Base-by-base conservation (phyloP, 23 red algal genomes). In the Gracilaria vermiculophylla region DNA sequence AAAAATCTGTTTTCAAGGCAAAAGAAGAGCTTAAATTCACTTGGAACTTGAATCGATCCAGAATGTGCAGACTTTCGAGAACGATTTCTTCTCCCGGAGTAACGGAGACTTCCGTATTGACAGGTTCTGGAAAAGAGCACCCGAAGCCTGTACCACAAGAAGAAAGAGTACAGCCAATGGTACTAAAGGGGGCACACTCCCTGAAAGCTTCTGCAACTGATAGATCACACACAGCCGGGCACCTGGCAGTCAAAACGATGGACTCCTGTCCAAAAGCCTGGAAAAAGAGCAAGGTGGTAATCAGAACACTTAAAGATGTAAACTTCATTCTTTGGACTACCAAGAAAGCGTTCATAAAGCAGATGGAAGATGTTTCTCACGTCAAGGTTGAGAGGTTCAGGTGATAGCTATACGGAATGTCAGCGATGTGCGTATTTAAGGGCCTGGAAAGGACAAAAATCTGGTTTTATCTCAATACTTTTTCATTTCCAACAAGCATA, bases 1-100 rank as follows among this genome's bases (percentile, higher is more conserved):
- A 78, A 7, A 78, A 6, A 44, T 78, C 74, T 8, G 74, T 78
- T 29, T 54, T 24, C 74, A 78, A 17, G 1, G 74, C 31, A 51
- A 35, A 72, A 2, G 74, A 39, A 19, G 74, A 28, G 45, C 54
- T 78, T 33, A 78, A 20, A 54, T 78, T 57, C 47, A 78, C 52
- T 44, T 57, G 24, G 42, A 78, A 81, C 23, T 56, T 21, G 24
- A 81, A 44, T 16, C 19, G 40, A 36, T 81, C 52, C 2, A 57
- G 74, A 21, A 78, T 33, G 14, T 53, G 42, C 2, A 78, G 15
- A 2, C 47, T 24, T 3, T 53, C 44, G 45, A 78, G 34, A 3
- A 78, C 44, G 54, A 81, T 54, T 35, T 81, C 77, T 62, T 25
- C 77, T 81, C 77, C 77, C 23, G 77, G 77, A 29, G 16, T 21